Evolutionary conservation across 768 basidiomycete genomes (phyloP).

Genomic region (Exidia glandulosa): DNA sequence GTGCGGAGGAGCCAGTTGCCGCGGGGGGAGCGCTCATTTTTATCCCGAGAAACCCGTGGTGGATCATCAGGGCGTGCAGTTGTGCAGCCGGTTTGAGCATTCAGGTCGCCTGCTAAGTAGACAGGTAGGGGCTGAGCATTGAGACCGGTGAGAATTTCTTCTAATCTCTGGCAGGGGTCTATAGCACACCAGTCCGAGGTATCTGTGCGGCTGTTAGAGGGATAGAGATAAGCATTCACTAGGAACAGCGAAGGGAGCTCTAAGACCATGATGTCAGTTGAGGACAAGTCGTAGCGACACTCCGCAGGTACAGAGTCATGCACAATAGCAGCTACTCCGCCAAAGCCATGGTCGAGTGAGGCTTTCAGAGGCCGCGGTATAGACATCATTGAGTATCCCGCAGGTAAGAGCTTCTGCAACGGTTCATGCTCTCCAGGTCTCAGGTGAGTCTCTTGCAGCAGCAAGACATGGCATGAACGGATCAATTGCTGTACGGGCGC

Average conservation of each 20-base stretch:
- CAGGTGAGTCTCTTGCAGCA: neutral
- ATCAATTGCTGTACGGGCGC: neutral
- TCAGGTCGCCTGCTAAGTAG: neutral
- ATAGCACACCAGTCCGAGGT: neutral
- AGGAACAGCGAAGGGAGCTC: neutral
- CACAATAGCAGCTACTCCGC: neutral
- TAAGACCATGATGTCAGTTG: neutral
- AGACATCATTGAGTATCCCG: neutral
- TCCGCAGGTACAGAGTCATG: neutral
- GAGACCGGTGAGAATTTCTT: neutral
- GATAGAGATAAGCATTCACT: neutral
- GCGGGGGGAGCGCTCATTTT: neutral
- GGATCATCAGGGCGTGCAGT: neutral
- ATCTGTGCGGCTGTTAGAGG: neutral
- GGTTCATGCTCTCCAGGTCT: neutral
- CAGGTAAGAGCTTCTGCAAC: neutral
- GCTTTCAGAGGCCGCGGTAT: neutral
- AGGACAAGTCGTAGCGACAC: neutral
- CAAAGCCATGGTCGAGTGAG: neutral
- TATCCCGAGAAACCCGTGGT: neutral
- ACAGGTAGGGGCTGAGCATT: neutral
- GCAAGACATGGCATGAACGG: neutral
- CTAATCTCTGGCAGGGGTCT: neutral
- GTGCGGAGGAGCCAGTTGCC: neutral
- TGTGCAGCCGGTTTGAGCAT: neutral